Evolutionary conservation across 257 asterid genomes (phyloP).

Genomic region (Przewalskia tangutica): DNA sequence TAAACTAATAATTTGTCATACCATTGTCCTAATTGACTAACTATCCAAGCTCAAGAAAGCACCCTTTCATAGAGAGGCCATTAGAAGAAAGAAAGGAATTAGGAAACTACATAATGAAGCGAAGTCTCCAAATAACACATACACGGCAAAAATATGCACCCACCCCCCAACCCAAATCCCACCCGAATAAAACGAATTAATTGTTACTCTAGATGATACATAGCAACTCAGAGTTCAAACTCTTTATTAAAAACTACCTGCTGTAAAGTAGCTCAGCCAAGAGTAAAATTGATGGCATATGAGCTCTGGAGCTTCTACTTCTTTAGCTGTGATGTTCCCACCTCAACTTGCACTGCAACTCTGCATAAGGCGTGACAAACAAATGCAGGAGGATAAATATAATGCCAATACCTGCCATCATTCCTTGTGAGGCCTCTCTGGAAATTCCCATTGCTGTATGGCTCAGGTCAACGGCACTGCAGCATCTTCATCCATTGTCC

Average conservation of each 20-base stretch:
- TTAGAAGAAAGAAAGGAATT: background rate
- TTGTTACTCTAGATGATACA: conserved; percentile 13
- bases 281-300: conserved; percentile 36
- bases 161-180: background rate
- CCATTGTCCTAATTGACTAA: background rate
- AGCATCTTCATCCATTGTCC: conserved; percentile 59
- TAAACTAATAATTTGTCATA: background rate
- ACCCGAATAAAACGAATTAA: conserved; percentile 9
- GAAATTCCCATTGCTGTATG: background rate
- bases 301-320: conserved; percentile 29
- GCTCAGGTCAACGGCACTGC: conserved; percentile 23
- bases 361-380: conserved; percentile 21
- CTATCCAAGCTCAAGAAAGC: background rate
- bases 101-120: background rate
- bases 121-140: background rate
- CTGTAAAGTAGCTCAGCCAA: conserved; percentile 47
- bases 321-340: conserved; percentile 5
- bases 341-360: conserved; percentile 31
- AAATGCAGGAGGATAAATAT: conserved; percentile 15
- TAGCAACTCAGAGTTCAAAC: conserved; percentile 9
- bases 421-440: background rate
- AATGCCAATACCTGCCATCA: conserved; percentile 32
- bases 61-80: background rate
- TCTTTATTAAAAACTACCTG: conserved; percentile 29
- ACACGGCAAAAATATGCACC: background rate